Percentiles rank a stretch among this genome's conserved stretches.
Conservation (phyloP, 371 early-diverging fungal species). For the Vittaforma corneae region DNA sequence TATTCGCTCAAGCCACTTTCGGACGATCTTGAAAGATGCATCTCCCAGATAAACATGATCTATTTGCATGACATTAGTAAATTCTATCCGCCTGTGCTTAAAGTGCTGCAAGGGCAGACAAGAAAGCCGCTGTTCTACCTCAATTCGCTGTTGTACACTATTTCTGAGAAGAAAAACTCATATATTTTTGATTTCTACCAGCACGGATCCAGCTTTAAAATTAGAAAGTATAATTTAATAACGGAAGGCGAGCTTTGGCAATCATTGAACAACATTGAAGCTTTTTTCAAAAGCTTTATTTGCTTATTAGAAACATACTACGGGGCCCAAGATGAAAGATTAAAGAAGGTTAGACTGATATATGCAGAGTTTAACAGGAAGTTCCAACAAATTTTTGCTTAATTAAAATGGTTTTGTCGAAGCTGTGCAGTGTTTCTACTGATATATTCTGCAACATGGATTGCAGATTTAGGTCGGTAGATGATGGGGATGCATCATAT, state of each 20-base stretch:
- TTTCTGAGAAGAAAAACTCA: conserved; percentile 40
- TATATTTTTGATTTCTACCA: conserved; percentile 55
- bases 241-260: conserved; percentile 51
- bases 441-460: too few species aligned
- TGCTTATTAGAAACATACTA: conserved; percentile 37
- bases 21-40: background rate
- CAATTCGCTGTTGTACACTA: conserved; percentile 26
- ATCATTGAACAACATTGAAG: conserved; percentile 36
- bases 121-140: conserved; percentile 5
- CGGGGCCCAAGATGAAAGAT: conserved; percentile 11
- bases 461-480: too few species aligned
- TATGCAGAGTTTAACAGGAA: conserved; percentile 40
- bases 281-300: conserved; percentile 28
- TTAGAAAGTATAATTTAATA: conserved; percentile 41
- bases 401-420: conserved; percentile 14
- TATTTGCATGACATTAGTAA: background rate
- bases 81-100: conserved; percentile 7
- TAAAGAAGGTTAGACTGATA: conserved; percentile 26
- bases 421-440: too few species aligned
- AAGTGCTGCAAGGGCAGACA: conserved; percentile 6
- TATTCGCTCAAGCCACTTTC: background rate
- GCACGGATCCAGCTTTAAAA: conserved; percentile 29
- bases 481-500: too few species aligned
- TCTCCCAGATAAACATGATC: conserved; percentile 13
- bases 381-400: conserved; percentile 53